Percentiles rank a stretch among this genome's conserved stretches.
These are phyloP conservation scores for Cyclocybe aegerita DNA, from an alignment of 768 basidiomycete genomes.

Conservation along the genomic window DNA sequence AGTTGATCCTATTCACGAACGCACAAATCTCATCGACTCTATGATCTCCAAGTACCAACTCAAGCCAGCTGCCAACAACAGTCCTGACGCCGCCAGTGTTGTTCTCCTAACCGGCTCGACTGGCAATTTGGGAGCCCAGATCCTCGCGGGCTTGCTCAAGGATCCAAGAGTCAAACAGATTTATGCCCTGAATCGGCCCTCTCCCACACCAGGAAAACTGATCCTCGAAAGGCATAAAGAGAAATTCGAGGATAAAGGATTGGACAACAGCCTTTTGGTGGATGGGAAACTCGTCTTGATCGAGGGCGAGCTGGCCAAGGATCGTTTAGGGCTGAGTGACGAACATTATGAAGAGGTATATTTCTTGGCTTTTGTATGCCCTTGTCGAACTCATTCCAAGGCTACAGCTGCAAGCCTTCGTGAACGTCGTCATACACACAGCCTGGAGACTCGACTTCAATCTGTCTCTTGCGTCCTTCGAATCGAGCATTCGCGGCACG, in stretches of 20 bases:
- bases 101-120: conserved; percentile 42
- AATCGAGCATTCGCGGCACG: conserved; percentile 37
- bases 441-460: conserved; percentile 53
- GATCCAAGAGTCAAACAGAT: conserved; percentile 19
- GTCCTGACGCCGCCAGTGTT: conserved; percentile 2
- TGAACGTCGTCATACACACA: conserved; percentile 40
- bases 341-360: conserved; percentile 27
- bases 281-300: conserved; percentile 32
- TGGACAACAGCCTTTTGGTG: conserved; percentile 24
- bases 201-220: conserved; percentile 2
- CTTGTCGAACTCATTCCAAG: not conserved
- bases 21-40: conserved; percentile 24
- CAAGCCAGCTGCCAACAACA: not conserved
- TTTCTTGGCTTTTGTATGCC: not conserved
- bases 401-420: conserved; percentile 23
- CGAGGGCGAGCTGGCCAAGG: conserved; percentile 31
- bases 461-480: conserved; percentile 40
- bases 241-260: conserved; percentile 29
- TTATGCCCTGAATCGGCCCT: conserved; percentile 30
- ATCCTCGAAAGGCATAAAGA: conserved; percentile 20
- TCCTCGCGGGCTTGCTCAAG: conserved; percentile 29
- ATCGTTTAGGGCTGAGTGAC: conserved; percentile 24
- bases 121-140: conserved; percentile 35
- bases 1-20: conserved; percentile 22
- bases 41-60: not conserved